Evolutionary conservation across 768 basidiomycete species (phyloP).

Genomic region (Gyrodon lividus): DNA sequence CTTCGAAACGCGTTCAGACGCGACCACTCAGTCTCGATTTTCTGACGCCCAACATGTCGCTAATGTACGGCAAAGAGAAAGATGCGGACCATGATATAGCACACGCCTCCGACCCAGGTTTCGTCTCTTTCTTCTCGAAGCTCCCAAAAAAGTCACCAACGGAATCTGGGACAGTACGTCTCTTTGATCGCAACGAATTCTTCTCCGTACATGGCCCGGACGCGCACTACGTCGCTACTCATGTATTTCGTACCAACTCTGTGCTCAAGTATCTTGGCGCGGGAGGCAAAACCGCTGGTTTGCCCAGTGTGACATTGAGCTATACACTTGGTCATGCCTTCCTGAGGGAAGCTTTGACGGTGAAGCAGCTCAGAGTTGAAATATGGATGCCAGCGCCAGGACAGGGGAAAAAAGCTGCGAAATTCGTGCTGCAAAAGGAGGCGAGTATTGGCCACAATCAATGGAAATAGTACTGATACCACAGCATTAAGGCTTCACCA

Average conservation of each 20-base stretch:
- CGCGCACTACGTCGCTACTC: slow-evolving; percentile 81
- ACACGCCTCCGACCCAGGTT: slow-evolving; percentile 72
- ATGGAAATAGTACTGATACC: slow-evolving; percentile 2
- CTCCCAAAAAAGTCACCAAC: slow-evolving; percentile 64
- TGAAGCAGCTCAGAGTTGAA: slow-evolving; percentile 87
- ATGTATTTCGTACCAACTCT: slow-evolving; percentile 84
- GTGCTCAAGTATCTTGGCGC: slow-evolving; percentile 89
- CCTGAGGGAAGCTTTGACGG: slow-evolving; percentile 85
- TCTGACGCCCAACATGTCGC: slow-evolving; percentile 36
- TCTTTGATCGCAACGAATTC: slow-evolving; percentile 83
- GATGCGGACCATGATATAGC: slow-evolving; percentile 50
- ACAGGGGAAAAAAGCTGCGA: slow-evolving; percentile 69
- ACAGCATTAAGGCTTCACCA: slow-evolving; percentile 61
- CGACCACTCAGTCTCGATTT: background rate
- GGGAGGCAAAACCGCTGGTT: slow-evolving; percentile 52
- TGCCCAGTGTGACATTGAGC: slow-evolving; percentile 80
- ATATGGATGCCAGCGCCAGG: slow-evolving; percentile 80
- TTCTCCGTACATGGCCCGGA: slow-evolving; percentile 90
- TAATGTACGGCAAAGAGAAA: slow-evolving; percentile 69
- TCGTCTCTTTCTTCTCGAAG: slow-evolving; percentile 65
- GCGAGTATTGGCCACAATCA: slow-evolving; percentile 35
- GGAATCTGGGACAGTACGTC: slow-evolving; percentile 77
- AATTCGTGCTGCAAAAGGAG: slow-evolving; percentile 81
- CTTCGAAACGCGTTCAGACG: background rate
- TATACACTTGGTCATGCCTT: slow-evolving; percentile 75